Base-by-base conservation (phyloP, 176 grass and related monocot species). In the Oryza meridionalis region DNA sequence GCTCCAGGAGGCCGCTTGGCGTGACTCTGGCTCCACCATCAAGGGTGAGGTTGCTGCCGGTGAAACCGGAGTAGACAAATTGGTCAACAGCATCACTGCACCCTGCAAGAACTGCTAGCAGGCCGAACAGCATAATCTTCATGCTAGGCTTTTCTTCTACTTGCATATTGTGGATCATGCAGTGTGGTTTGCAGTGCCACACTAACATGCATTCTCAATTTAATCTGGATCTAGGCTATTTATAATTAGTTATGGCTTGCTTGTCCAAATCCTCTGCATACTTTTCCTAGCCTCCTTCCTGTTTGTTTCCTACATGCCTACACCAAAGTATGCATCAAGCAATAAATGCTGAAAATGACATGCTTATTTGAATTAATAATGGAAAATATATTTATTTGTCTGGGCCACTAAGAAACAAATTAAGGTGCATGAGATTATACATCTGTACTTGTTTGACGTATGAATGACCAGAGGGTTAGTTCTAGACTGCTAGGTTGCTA, bases 11-110 rank as follows among this genome's bases (percentile, higher is more conserved):
- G 4, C 83, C 65, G 26, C 35, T 29, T 0, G 66, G 4, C 21
- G 3, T 85, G 51, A 78, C 29, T 29, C 15, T 78, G 1, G 75
- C 83, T 7, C 50, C 24, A 1, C 25, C 66, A n/a, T 85, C 74
- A 7, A 85, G 7, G 50, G 66, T 45, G 35, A 85, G 66, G 75
- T 78, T 78, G 40, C 32, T 19, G 25, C 66, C 17, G 1, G 4
- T 12, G 75, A 85, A 85, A 66, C 83, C 66, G 0, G 42, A 46
- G 83, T 85, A 78, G 19, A 78, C 51, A 53, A 85, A 43, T 11
- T 22, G 66, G 19, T 32, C 26, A 9, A 24, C 31, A 44, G 9
- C 64, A 68, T 27, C 63, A 80, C 16, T 38, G 78, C 45, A 68
- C 45, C 19, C 45, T 33, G 65, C 78, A 68, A 69, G 25, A 46